Conservation (phyloP, 352 stramenopile genomes). For the Globisporangium spinosum region DNA sequence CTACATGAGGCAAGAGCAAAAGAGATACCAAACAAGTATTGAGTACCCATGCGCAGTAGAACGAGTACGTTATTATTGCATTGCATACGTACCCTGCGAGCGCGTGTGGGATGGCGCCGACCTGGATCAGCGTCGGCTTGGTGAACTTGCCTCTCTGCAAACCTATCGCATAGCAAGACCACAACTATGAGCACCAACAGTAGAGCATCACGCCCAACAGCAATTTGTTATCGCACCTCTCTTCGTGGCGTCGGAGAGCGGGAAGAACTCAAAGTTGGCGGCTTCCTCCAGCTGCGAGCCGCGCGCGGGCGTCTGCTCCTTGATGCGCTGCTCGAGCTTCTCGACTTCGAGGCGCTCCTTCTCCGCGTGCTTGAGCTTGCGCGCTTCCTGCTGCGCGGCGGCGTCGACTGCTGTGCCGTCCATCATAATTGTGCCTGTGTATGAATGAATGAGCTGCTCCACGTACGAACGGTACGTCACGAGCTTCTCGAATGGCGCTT, state of each 20-base stretch:
- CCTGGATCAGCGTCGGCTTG: constrained; percentile 89
- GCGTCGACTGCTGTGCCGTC: background rate
- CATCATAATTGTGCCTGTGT: background rate
- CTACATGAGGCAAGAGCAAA: constrained; percentile 12
- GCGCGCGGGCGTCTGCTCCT: constrained; percentile 67
- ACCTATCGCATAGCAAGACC: constrained; percentile 2
- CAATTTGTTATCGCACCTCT: constrained; percentile 22
- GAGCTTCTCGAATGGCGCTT: background rate
- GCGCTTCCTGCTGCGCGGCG: constrained; percentile 22
- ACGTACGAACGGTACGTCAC: background rate
- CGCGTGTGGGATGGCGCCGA: constrained; percentile 81
- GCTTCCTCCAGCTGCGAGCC: constrained; percentile 74
- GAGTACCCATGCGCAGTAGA: no score
- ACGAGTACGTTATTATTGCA: no score
- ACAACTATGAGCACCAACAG: background rate
- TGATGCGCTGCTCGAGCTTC: constrained; percentile 54
- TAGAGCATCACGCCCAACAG: background rate
- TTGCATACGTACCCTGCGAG: constrained; percentile 45
- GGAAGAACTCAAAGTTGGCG: constrained; percentile 80
- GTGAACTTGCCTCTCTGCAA: constrained; percentile 76
- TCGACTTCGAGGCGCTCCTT: constrained; percentile 70
- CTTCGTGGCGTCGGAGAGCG: constrained; percentile 77
- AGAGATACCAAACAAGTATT: no score
- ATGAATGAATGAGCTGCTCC: background rate
- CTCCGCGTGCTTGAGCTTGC: constrained; percentile 72